These are phyloP conservation scores for Pleurozium schreberi DNA, from an alignment of 225 moss, liverwort and hornwort species.

Conservation along the genomic window DNA sequence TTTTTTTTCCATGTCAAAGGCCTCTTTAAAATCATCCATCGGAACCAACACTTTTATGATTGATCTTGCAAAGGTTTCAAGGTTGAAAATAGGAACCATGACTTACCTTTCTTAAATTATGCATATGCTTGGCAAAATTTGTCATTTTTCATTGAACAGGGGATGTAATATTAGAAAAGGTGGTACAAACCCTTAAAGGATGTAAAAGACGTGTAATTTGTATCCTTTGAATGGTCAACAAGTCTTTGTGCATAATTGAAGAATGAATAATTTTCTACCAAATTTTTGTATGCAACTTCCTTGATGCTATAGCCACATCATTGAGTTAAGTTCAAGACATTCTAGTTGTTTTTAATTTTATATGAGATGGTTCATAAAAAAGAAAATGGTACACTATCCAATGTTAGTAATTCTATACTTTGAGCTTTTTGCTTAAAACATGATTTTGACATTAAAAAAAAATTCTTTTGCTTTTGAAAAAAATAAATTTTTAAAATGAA, in stretches of 20 bases:
- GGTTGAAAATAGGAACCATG: not conserved
- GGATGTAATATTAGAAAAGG: not conserved
- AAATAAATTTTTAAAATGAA: fast-evolving
- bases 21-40: no score
- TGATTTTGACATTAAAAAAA: not conserved
- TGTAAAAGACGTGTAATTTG: fast-evolving
- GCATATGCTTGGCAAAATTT: fast-evolving
- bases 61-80: fast-evolving
- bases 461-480: not conserved
- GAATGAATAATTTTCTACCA: not conserved
- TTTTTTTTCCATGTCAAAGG: fast-evolving
- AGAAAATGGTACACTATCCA: no score
- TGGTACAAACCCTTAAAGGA: not conserved
- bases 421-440: not conserved
- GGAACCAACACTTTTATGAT: fast-evolving
- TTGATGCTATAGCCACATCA: not conserved
- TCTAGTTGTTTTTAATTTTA: no score
- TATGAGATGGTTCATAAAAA: no score
- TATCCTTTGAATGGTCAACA: not conserved
- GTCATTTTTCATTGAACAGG: no score
- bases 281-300: not conserved
- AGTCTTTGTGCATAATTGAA: not conserved
- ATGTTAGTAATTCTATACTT: no score
- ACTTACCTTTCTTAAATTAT: not conserved
- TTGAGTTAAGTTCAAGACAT: not conserved